Evolutionary conservation across 2,329 filamentous ascomycete genomes (phyloP), one percentile per base, ranked within the genome.

Genomic region (Calonectria multiphialidica): DNA sequence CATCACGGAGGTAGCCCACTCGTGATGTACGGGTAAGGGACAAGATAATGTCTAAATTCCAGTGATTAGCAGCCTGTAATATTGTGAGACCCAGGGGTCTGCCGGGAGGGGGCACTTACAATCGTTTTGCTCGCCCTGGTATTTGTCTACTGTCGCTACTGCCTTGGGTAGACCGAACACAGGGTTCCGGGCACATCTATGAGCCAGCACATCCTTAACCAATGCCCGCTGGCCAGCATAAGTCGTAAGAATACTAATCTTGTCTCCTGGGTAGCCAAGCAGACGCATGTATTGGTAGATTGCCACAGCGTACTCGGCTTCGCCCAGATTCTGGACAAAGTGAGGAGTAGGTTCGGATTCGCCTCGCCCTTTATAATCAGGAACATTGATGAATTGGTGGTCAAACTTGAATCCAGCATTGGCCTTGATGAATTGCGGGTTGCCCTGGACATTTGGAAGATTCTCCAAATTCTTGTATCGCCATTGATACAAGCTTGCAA

Each of bases 91-190:
- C n/a, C 4, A 10, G 5, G 18, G 18, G 12, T 40, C 67, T 70
- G n/a, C 37, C 33, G 7, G 40, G 33, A 44, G 30, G 57, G 15
- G 40, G 21, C 68, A 91, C 94, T 89, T 89, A 97, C 95, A 98
- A 81, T 99, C 97, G 84, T 99, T 99, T 85, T 99, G 97, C 87
- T 99, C 97, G 82, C 97, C 97, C 86, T 99, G 97, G 81, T 98
- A 99, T 83, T 98, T 98, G 86, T 99, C 97, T 74, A 99, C 96
- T 6, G 97, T 99, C 4, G 95, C 96, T 33, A 99, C 95, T 66
- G 94, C 93, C 83, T 93, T 94, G 21, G 97, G 97, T 83, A 98
- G 86, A 10, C 96, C 96, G 84, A 99, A 99, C 23, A 98, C 86
- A 2, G 92, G 86, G 78, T 95, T 97, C 78, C 91, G 93, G 44